These are phyloP conservation scores for Datisca glomerata DNA, from an alignment of 306 rosid genomes.

Conservation along the genomic window DNA sequence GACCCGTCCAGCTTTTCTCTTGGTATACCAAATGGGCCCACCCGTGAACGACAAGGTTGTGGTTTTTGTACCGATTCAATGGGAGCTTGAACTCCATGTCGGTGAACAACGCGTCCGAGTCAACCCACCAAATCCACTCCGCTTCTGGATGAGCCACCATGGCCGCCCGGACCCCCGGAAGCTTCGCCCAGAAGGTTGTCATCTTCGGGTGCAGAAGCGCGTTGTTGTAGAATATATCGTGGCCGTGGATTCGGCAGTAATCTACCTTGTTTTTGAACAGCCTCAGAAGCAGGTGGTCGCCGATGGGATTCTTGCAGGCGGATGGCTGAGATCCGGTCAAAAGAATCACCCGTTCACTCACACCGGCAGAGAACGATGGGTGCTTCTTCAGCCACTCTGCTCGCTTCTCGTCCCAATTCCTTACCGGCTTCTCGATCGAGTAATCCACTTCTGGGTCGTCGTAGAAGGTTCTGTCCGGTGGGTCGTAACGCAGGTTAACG, in stretches of 20 bases:
- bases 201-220: conserved; percentile 26
- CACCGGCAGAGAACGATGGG: conserved; percentile 11
- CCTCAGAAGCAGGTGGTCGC: conserved; percentile 36
- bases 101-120: conserved; percentile 27
- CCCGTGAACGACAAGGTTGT: conserved; percentile 16
- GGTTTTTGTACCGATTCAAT: conserved; percentile 13
- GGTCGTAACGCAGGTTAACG: neutral
- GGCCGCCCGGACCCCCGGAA: conserved; percentile 16
- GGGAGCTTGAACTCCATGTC: conserved; percentile 34
- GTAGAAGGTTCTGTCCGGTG: conserved; percentile 19
- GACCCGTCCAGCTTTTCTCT: conserved; percentile 32
- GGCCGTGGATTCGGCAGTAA: conserved; percentile 29
- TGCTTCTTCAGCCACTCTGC: conserved; percentile 23
- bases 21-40: conserved; percentile 21
- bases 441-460: conserved; percentile 27
- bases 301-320: conserved; percentile 22
- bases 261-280: conserved; percentile 50
- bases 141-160: conserved; percentile 37
- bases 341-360: conserved; percentile 15
- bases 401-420: conserved; percentile 34
- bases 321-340: conserved; percentile 32
- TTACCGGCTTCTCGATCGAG: conserved; percentile 21
- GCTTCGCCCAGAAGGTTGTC: conserved; percentile 34
- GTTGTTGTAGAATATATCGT: conserved; percentile 31
- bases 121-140: conserved; percentile 53